Evolutionary conservation across 2,329 filamentous ascomycete species (phyloP).

Genomic region (Alternaria sp.): DNA sequence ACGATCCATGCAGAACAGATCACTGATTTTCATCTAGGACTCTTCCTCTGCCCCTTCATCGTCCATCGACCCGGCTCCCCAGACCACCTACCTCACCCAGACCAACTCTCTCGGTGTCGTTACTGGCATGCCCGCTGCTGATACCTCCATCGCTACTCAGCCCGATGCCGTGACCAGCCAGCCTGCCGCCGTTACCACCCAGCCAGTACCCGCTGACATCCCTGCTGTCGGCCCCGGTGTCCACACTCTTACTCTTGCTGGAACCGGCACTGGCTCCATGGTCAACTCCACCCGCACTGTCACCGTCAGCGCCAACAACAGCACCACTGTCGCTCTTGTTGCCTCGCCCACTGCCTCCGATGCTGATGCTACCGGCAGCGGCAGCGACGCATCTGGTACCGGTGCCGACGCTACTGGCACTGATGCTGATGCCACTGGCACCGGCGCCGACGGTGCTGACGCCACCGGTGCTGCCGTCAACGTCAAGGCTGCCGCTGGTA

Average conservation of each 20-base stretch:
- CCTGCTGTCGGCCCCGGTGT: conserved; percentile 46
- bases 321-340: conserved; percentile 36
- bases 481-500: conserved; percentile 31
- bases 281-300: conserved; percentile 38
- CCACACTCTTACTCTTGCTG: conserved; percentile 40
- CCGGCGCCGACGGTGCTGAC: conserved; percentile 12
- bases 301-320: conserved; percentile 45
- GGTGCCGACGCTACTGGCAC: conserved; percentile 19
- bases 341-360: conserved; percentile 15
- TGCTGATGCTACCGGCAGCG: conserved; percentile 14
- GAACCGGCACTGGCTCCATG: conserved; percentile 28
- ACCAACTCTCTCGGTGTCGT: conserved; percentile 46
- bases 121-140: conserved; percentile 35
- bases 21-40: conserved; percentile 12
- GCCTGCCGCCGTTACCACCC: conserved; percentile 27
- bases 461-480: conserved; percentile 37
- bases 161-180: conserved; percentile 31
- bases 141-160: conserved; percentile 31
- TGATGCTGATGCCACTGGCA: conserved; percentile 22
- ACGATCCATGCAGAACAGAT: not conserved
- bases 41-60: conserved; percentile 5
- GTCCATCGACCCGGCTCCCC: conserved; percentile 33
- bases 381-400: conserved; percentile 10
- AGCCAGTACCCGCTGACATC: conserved; percentile 41
- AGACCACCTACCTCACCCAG: conserved; percentile 36